Evolutionary conservation across 371 early-diverging fungal species (phyloP), one percentile per base, ranked within the genome.

Genomic region (Lichtheimia ramosa): DNA sequence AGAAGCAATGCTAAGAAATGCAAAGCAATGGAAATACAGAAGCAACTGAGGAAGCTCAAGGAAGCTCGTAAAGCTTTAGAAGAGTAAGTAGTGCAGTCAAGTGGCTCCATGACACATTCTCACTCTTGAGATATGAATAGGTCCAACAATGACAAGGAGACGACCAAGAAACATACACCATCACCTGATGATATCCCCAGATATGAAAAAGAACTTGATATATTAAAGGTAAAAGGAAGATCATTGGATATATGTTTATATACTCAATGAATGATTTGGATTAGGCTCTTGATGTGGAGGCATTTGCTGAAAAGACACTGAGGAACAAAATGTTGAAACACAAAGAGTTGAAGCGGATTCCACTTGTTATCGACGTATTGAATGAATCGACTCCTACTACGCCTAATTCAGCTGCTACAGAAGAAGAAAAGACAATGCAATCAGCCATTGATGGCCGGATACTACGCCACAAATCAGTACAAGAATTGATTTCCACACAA

Each of bases 201-300:
- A 15, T 56, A 69, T 39, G 76, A 78, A 62, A 60, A 62, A 13
- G 73, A 75, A 34, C 56, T 74, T 21, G 69, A 72, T 24, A 51
- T 68, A 5, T 24, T 73, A 24, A 78, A 75, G 70, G 77, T 71
- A 63, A 13, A 41, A 20, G 16, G 7, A 3, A 49, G 28, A 6
- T n/a, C 8, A 16, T 14, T 3, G 6, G 39, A 15, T 54, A 13
- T 23, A 20, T n/a, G 16, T 48, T 23, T 8, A 16, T 49, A 13
- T 21, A 46, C n/a, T 46, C 13, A 27, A 51, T 20, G 21, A 15
- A 25, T n/a, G 1, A n/a, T 5, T n/a, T 8, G 46, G 46, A n/a
- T 46, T 53, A 77, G 74, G 25, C 40, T 13, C 13, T 79, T n/a
- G 69, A 79, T 42, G 51, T 79, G 20, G 76, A 72, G n/a, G 7